phyloP scores from a whole-genome alignment of 345 rosid species.

The Viola odorata region DNA sequence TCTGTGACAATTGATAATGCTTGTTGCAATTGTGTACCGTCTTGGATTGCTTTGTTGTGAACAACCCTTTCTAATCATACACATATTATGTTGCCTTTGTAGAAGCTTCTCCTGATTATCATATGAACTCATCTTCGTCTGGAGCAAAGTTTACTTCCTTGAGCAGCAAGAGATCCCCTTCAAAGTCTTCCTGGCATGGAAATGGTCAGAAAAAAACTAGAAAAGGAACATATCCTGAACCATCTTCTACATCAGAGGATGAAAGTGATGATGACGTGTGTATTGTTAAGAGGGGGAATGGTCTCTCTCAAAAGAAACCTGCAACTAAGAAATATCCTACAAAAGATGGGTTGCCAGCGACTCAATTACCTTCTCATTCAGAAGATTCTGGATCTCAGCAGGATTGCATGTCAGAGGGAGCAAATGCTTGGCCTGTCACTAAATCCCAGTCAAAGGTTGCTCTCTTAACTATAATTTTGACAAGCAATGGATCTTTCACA shows the following conservation, averaged over 20 bases:
- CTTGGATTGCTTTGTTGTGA: background rate
- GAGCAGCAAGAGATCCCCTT: conserved; percentile 20
- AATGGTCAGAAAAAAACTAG: conserved; percentile 10
- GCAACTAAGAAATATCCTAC: conserved; percentile 11
- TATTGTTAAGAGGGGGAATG: conserved; percentile 13
- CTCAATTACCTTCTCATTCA: conserved; percentile 9
- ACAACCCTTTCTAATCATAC: conserved; percentile 10
- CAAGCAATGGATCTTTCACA: no score
- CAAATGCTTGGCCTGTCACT: conserved; percentile 2
- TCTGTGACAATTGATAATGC: background rate
- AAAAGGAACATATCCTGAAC: conserved; percentile 29
- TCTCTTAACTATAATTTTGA: background rate
- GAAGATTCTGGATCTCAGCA: conserved; percentile 18
- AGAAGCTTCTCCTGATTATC: conserved; percentile 47
- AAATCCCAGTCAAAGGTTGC: conserved; percentile 32
- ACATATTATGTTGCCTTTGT: conserved; percentile 11
- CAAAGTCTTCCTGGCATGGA: conserved; percentile 29
- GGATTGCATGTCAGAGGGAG: conserved; percentile 19
- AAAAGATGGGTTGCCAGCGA: conserved; percentile 17
- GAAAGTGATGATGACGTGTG: conserved; percentile 26
- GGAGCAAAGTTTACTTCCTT: conserved; percentile 20
- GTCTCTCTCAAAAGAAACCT: conserved; percentile 16
- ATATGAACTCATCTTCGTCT: conserved; percentile 18
- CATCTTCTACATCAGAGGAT: conserved; percentile 26
- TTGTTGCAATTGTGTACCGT: background rate